Conservation (phyloP, 306 rosid genomes). For the Trifolium repens region DNA sequence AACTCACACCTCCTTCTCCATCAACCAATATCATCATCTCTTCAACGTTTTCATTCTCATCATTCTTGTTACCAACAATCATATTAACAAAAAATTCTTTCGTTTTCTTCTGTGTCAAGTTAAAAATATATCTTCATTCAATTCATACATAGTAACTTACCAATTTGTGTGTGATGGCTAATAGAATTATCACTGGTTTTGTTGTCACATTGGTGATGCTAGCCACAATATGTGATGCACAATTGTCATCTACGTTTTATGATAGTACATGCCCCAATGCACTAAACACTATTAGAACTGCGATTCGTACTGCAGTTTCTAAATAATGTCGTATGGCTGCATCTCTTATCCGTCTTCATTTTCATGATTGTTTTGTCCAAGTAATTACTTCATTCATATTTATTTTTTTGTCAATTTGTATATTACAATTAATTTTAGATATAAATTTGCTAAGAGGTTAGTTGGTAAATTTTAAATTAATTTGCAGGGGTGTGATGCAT, state of each 20-base stretch:
- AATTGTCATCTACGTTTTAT: slow-evolving; percentile 55
- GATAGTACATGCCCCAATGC: slow-evolving; percentile 62
- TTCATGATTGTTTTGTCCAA: slow-evolving; percentile 52
- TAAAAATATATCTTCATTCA: background rate
- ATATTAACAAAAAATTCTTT: background rate
- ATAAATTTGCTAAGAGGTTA: too few relatives aligned
- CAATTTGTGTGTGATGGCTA: background rate
- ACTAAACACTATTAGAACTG: slow-evolving; percentile 48
- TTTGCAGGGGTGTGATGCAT: slow-evolving; percentile 68
- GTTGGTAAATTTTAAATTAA: background rate
- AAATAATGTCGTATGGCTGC: slow-evolving; percentile 51
- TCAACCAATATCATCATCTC: background rate
- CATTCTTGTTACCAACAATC: background rate
- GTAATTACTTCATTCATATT: background rate
- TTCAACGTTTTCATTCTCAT: background rate
- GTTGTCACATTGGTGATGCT: slow-evolving; percentile 26
- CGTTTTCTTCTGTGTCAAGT: background rate
- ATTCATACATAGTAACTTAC: background rate
- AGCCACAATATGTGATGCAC: slow-evolving; percentile 48
- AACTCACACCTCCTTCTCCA: background rate
- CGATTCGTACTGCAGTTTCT: slow-evolving; percentile 47
- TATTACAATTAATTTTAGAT: too few relatives aligned
- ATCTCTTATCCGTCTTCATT: slow-evolving; percentile 46
- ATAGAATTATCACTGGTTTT: slow-evolving; percentile 16
- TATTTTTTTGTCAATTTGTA: background rate